phyloP scores from a whole-genome alignment of 768 basidiomycete species.

The Brasilioporus rufonigricans region DNA sequence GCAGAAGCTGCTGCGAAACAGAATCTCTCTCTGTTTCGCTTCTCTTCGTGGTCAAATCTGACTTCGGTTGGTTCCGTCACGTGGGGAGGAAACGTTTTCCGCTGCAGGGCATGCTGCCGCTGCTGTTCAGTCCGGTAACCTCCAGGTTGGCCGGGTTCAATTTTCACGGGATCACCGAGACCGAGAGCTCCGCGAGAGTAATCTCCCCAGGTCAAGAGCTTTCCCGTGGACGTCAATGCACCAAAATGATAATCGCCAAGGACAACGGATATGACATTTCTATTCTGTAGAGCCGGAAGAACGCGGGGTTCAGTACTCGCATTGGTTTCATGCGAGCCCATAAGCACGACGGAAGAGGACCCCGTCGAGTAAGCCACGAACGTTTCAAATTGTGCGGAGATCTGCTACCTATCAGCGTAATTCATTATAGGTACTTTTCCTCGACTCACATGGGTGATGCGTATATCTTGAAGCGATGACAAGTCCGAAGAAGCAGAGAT shows the following conservation, averaged over 20 bases:
- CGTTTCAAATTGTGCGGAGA: conserved; percentile 80
- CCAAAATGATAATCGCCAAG: conserved; percentile 93
- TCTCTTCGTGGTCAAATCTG: conserved; percentile 60
- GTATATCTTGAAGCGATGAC: conserved; percentile 45
- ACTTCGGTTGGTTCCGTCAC: conserved; percentile 68
- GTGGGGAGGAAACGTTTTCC: conserved; percentile 31
- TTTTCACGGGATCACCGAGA: conserved; percentile 65
- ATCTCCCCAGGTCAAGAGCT: conserved; percentile 77
- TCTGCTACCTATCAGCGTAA: conserved; percentile 38
- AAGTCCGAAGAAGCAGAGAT: conserved; percentile 40
- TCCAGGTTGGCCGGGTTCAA: conserved; percentile 57
- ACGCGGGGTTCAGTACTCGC: conserved; percentile 51
- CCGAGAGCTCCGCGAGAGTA: conserved; percentile 83
- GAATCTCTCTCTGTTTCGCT: conserved; percentile 55
- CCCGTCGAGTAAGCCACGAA: conserved; percentile 84
- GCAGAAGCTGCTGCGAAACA: conserved; percentile 79
- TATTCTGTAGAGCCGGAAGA: conserved; percentile 72
- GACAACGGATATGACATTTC: conserved; percentile 78
- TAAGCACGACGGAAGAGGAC: conserved; percentile 66
- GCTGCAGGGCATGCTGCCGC: conserved; percentile 27
- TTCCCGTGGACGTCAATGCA: conserved; percentile 76
- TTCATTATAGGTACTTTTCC: not conserved
- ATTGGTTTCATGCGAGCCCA: conserved; percentile 54
- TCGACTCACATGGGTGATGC: conserved; percentile 73
- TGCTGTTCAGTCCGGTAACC: conserved; percentile 47